Evolutionary conservation across 345 rosid species (phyloP).

Genomic region (Carallia pectinifolia): DNA sequence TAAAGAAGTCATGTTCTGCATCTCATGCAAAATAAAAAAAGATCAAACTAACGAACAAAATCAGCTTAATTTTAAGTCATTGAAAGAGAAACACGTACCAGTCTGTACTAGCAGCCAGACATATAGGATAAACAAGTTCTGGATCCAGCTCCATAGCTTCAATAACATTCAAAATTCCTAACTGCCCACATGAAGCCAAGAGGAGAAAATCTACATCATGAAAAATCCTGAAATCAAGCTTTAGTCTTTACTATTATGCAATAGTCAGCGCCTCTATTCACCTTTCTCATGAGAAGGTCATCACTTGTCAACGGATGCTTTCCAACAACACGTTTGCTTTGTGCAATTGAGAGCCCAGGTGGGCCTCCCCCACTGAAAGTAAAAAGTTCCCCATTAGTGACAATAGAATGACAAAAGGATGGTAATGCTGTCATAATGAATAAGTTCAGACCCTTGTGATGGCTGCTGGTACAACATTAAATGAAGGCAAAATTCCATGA

Average conservation of each 20-base stretch:
- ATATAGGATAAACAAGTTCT: conserved; percentile 78
- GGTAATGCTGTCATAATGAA: conserved; percentile 4
- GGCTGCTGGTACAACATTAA: conserved; percentile 65
- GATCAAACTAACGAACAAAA: conserved; percentile 9
- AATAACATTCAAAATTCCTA: conserved; percentile 85
- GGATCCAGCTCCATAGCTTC: conserved; percentile 70
- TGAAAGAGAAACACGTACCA: conserved; percentile 40
- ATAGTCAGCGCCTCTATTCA: conserved; percentile 25
- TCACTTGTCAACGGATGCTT: conserved; percentile 66
- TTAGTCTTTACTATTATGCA: conserved; percentile 5
- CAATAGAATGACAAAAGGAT: conserved; percentile 9
- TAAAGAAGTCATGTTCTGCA: conserved; percentile 20
- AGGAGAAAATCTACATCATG: conserved; percentile 9
- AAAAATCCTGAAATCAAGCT: not conserved
- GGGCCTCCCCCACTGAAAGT: conserved; percentile 70
- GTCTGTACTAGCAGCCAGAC: conserved; percentile 71
- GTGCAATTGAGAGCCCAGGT: conserved; percentile 83
- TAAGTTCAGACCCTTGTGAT: conserved; percentile 64
- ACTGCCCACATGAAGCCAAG: conserved; percentile 39
- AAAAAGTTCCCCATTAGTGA: conserved; percentile 20
- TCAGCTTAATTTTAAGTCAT: conserved; percentile 3
- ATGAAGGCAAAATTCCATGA: conserved; percentile 83
- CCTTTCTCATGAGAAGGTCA: conserved; percentile 74
- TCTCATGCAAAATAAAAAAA: conserved; percentile 6
- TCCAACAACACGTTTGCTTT: conserved; percentile 71